phyloP scores from a whole-genome alignment of 768 basidiomycete genomes.

The Suillus brevipes region DNA sequence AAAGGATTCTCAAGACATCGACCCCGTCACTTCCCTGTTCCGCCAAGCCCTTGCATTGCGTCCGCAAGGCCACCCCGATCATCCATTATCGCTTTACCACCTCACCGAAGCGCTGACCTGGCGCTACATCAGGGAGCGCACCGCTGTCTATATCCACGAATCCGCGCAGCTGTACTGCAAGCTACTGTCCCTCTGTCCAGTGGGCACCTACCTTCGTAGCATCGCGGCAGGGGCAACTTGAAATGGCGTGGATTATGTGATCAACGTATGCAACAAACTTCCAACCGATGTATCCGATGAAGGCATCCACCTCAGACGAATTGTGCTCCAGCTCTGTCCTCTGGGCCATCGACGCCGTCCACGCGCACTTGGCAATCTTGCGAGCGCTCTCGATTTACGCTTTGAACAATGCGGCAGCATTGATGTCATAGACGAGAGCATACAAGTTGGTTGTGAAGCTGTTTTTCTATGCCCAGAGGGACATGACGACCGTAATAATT shows the following conservation, averaged over 20 bases:
- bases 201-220: not conserved
- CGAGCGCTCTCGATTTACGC: rapidly evolving
- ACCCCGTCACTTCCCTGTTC: not conserved
- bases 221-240: not conserved
- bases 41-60: not conserved
- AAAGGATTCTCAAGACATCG: not conserved
- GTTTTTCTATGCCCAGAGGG: not conserved
- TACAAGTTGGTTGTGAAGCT: not conserved
- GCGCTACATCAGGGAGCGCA: not conserved
- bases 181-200: not conserved
- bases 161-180: not conserved
- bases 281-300: not conserved
- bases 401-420: not conserved
- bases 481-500: rapidly evolving
- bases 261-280: not conserved
- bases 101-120: not conserved
- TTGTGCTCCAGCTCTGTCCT: not conserved
- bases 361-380: not conserved
- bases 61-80: not conserved
- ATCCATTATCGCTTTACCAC: not conserved
- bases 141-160: not conserved
- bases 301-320: not conserved
- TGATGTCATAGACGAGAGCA: not conserved
- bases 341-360: not conserved
- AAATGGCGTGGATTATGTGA: not conserved